Evolutionary conservation across 2,329 filamentous ascomycete genomes (phyloP).

Genomic region (Cladobotryum mycophilum): DNA sequence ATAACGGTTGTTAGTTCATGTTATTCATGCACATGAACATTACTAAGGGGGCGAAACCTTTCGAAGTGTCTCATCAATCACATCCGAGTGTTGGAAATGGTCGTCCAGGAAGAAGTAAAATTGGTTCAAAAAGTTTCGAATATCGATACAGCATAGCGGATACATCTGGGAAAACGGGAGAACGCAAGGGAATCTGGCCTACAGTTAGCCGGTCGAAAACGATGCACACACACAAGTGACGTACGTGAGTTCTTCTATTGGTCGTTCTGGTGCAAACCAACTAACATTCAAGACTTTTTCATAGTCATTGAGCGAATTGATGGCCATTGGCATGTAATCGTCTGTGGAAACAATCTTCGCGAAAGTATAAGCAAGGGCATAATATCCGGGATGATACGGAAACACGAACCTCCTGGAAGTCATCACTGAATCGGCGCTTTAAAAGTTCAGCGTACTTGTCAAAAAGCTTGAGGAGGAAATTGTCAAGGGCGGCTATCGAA

Average conservation of each 20-base stretch:
- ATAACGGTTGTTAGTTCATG: not conserved
- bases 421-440: constrained; percentile 85
- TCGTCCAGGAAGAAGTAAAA: constrained; percentile 98
- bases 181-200: constrained; percentile 76
- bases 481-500: constrained; percentile 72
- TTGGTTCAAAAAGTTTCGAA: constrained; percentile 94
- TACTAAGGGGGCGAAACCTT: constrained; percentile 43
- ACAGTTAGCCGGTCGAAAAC: constrained; percentile 6
- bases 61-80: constrained; percentile 87
- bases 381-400: not conserved
- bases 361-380: not conserved
- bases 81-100: constrained; percentile 82
- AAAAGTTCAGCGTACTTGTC: constrained; percentile 89
- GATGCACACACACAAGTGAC: constrained; percentile 20
- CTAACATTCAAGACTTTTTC: constrained; percentile 93
- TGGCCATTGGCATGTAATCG: constrained; percentile 99
- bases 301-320: constrained; percentile 83
- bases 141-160: constrained; percentile 94
- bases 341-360: constrained; percentile 71
- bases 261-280: constrained; percentile 86
- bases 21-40: not conserved
- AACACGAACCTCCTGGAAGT: constrained; percentile 74
- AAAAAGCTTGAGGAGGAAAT: constrained; percentile 81
- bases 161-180: constrained; percentile 99
- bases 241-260: constrained; percentile 67